Evolutionary conservation across 2,329 filamentous ascomycete species (phyloP).

Genomic region (Colletotrichum musicola): DNA sequence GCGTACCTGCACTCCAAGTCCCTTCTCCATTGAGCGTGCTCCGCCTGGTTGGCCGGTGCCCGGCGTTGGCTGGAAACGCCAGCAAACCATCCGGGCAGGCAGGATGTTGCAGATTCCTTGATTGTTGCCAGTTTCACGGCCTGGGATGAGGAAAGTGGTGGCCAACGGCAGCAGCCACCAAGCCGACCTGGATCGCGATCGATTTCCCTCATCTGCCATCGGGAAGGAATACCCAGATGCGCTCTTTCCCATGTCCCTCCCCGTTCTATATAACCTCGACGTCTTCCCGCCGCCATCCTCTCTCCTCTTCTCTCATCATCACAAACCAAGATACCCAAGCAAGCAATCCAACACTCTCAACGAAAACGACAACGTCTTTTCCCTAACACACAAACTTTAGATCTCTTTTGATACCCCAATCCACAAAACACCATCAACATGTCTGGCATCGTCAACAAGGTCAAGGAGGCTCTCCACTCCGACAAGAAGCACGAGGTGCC

Average conservation of each 20-base stretch:
- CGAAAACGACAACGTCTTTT: constrained; percentile 19
- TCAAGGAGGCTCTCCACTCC: constrained; percentile 67
- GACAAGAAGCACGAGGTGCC: constrained; percentile 52
- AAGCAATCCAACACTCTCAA: constrained; percentile 30
- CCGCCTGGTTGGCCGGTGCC: constrained; percentile 31
- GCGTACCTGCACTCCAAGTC: not conserved
- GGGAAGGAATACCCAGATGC: constrained; percentile 1
- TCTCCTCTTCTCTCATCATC: constrained; percentile 35
- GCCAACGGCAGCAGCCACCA: not conserved
- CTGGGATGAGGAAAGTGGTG: not conserved
- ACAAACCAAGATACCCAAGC: constrained; percentile 38
- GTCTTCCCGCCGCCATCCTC: constrained; percentile 2
- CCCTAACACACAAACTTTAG: constrained; percentile 11
- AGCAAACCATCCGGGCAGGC: constrained; percentile 9
- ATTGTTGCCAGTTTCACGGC: constrained; percentile 3
- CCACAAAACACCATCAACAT: constrained; percentile 54
- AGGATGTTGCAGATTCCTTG: constrained; percentile 33
- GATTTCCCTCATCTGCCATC: constrained; percentile 10
- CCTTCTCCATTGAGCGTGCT: constrained; percentile 2
- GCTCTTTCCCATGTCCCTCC: constrained; percentile 10
- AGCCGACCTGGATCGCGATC: constrained; percentile 21
- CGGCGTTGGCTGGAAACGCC: constrained; percentile 1
- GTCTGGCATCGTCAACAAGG: constrained; percentile 70
- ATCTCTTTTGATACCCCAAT: constrained; percentile 36
- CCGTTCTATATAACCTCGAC: constrained; percentile 37